Conservation (phyloP, 2,329 filamentous ascomycete species). For the Plectosphaerella plurivora region DNA sequence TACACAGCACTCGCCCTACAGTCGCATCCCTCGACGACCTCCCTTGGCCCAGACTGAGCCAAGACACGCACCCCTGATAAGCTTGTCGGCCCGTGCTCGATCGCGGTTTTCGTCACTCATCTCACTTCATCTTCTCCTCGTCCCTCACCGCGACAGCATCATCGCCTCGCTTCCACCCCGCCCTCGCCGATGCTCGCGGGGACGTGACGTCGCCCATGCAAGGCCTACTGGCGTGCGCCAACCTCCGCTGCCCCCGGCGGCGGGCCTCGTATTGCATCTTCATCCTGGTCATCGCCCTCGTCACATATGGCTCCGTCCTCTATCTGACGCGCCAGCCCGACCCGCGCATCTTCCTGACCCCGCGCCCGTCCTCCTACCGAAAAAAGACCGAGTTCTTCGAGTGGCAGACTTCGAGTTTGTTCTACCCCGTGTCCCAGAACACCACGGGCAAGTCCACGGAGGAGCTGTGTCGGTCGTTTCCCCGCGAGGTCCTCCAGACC, state of each 20-base stretch:
- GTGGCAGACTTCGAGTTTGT: constrained; percentile 19
- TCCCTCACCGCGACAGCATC: no score
- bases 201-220: no score
- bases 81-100: no score
- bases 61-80: no score
- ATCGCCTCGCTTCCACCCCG: no score
- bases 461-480: constrained; percentile 21
- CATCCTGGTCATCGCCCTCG: neutral
- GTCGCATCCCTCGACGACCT: no score
- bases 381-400: constrained; percentile 11
- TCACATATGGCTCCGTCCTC: neutral
- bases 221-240: no score
- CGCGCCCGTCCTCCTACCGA: neutral
- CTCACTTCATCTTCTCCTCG: no score
- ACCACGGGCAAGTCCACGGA: constrained; percentile 9
- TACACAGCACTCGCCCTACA: no score
- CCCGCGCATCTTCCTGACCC: neutral
- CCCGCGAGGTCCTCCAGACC: constrained; percentile 15
- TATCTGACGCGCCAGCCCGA: neutral
- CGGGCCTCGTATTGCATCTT: neutral
- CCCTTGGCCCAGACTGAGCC: no score
- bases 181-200: no score
- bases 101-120: no score
- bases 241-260: neutral
- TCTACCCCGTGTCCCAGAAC: constrained; percentile 16